These are phyloP conservation scores for Rubia peregrina DNA, from an alignment of 305 asterid species.

Conservation along the genomic window DNA sequence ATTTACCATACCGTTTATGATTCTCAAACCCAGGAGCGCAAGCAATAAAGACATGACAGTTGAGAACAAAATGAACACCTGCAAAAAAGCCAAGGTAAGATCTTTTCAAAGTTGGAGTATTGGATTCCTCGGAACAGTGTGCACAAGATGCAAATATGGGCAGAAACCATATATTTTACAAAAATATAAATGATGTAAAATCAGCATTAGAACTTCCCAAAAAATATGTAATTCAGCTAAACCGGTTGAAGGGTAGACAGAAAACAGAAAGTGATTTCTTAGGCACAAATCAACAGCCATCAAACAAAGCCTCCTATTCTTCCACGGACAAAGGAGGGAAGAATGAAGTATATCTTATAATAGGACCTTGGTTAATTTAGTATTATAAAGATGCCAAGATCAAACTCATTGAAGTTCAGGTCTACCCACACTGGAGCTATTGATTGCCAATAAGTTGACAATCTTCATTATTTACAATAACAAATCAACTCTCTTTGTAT, in stretches of 20 bases:
- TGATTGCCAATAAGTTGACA: neutral
- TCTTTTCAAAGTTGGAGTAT: neutral
- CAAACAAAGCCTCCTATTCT: neutral
- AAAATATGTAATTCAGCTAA: neutral
- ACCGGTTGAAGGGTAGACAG: neutral
- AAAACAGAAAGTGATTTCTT: neutral
- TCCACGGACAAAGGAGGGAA: neutral
- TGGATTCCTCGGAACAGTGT: neutral
- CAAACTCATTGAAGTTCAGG: neutral
- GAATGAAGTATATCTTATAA: neutral
- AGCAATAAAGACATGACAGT: conserved; percentile 47
- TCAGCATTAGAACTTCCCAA: neutral
- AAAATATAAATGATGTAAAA: neutral
- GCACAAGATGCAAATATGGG: neutral
- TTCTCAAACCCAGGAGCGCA: conserved; percentile 51
- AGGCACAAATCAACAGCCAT: neutral
- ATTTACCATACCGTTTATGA: conserved; percentile 60
- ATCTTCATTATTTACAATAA: neutral
- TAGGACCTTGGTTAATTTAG: neutral
- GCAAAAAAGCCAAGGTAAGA: conserved; percentile 20
- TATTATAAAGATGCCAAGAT: neutral
- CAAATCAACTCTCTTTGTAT: neutral
- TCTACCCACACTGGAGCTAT: neutral
- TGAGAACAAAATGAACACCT: conserved; percentile 89
- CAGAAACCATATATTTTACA: neutral